Evolutionary conservation across 2,329 filamentous ascomycete species (phyloP).

Genomic region (Aspergillus texensis): DNA sequence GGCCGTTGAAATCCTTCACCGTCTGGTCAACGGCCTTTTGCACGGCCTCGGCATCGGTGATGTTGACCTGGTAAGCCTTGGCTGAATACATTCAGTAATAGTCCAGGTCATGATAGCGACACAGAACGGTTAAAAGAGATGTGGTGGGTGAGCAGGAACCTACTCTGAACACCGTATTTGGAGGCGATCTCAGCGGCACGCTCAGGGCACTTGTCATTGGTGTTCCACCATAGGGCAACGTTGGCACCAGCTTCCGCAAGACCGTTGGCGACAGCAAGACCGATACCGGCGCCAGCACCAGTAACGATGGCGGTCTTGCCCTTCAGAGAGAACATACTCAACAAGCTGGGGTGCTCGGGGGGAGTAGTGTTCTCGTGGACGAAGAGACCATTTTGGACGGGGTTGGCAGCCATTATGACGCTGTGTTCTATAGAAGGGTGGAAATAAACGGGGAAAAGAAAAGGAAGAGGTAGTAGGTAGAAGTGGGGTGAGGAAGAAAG

Average conservation of each 20-base stretch:
- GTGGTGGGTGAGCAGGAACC: slow-evolving; percentile 1
- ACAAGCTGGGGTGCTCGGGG: slow-evolving; percentile 51
- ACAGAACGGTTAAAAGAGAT: too few species aligned
- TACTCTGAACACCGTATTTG: slow-evolving; percentile 66
- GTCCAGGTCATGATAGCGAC: background rate
- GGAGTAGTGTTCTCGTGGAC: slow-evolving; percentile 59
- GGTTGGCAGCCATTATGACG: slow-evolving; percentile 37
- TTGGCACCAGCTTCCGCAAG: slow-evolving; percentile 72
- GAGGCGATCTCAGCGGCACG: slow-evolving; percentile 66
- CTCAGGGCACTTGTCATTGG: slow-evolving; percentile 65
- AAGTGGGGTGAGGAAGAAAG: background rate
- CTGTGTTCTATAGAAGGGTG: background rate
- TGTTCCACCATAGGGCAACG: slow-evolving; percentile 73
- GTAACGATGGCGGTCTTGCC: slow-evolving; percentile 71
- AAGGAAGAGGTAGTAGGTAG: background rate
- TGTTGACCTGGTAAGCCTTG: slow-evolving; percentile 54
- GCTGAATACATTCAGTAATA: slow-evolving; percentile 31
- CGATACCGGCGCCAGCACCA: slow-evolving; percentile 71
- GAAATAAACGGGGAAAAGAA: background rate
- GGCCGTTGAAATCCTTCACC: slow-evolving; percentile 68
- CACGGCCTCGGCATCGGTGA: slow-evolving; percentile 46
- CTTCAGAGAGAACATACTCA: slow-evolving; percentile 70
- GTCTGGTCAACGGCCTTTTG: slow-evolving; percentile 45
- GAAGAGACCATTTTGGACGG: slow-evolving; percentile 53
- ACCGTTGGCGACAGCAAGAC: slow-evolving; percentile 64